Evolutionary conservation across 169 alveolate genomes (phyloP), one percentile per base, ranked within the genome.

Genomic region (Eimeria falciformis): DNA sequence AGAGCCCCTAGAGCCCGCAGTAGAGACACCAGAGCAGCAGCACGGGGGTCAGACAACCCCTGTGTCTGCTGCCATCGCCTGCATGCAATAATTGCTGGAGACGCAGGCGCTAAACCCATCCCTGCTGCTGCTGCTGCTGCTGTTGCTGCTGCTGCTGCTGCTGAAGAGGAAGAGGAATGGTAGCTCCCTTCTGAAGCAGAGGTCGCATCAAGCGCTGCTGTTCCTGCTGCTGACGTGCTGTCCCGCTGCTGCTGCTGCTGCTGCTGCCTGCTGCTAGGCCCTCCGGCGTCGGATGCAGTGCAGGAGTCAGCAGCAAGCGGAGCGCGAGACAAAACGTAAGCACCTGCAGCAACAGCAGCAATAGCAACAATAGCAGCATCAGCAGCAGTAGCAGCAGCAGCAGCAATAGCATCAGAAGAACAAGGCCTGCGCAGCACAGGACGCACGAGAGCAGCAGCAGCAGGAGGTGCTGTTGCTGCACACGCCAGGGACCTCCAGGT

Each of bases 1-100:
- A 18, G 46, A 66, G 43, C 75, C 7, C 90, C 90, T 78, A 82
- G 25, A 11, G 90, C 90, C 37, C 90, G 77, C 29, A 82, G 90
- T 33, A 82, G 90, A 27, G 90, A 82, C 65, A 82, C 90, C 9
- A 82, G 47, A 0, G 90, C 90, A 5, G 75, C 90, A 6, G 90
- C 90, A 5, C 79, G 90, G 1, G 90, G 62, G 43, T 82, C 90
- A 3, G 40, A 29, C 37, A 82, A 43, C 23, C 90, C 90, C 40
- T 82, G 90, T 21, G 90, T 82, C 62, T 66, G 77, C 62, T 82
- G 90, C 90, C 90, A 82, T 11, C 78, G 77, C 21, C 78, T 25
- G 62, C 90, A 82, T 12, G 65, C 90, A 7, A 82, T 68, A 5
- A 82, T 29, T 12, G 90, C 90, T 23, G 90, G 90, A 6, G 90